These are phyloP conservation scores for Blastobotrys raffinosifermentans DNA, from an alignment of 1,139 yeast genomes.

Conservation along the genomic window DNA sequence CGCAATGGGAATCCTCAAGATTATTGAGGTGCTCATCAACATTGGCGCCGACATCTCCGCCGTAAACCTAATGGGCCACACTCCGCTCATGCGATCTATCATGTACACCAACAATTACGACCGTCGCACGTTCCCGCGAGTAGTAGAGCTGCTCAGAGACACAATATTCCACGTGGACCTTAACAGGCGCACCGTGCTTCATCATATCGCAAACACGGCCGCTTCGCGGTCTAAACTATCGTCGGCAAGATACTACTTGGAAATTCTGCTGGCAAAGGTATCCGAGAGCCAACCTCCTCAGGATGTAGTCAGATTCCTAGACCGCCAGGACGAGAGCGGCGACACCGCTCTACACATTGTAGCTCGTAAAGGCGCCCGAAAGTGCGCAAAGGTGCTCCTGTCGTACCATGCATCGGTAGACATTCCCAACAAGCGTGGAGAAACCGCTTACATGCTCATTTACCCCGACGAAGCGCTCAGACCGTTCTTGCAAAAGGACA, in stretches of 20 bases:
- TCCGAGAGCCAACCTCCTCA: slow-evolving; percentile 53
- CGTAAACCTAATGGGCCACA: slow-evolving; percentile 72
- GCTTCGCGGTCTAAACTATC: slow-evolving; percentile 56
- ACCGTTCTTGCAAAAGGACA: slow-evolving; percentile 13
- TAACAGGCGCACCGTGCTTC: slow-evolving; percentile 64
- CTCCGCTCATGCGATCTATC: slow-evolving; percentile 75
- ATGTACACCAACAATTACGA: slow-evolving; percentile 87
- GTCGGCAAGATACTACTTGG: slow-evolving; percentile 77
- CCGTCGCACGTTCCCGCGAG: slow-evolving; percentile 62
- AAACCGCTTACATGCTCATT: slow-evolving; percentile 69
- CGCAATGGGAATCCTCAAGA: slow-evolving; percentile 74
- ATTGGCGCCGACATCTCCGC: slow-evolving; percentile 73
- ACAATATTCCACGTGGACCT: slow-evolving; percentile 63
- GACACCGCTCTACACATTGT: slow-evolving; percentile 86
- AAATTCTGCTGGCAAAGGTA: slow-evolving; percentile 64
- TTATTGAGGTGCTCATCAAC: slow-evolving; percentile 63
- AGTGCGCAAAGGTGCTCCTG: slow-evolving; percentile 66
- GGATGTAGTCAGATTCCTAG: slow-evolving; percentile 50
- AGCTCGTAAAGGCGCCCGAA: slow-evolving; percentile 66
- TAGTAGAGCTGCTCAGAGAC: slow-evolving; percentile 62
- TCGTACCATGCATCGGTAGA: slow-evolving; percentile 69
- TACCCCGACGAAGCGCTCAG: slow-evolving; percentile 38
- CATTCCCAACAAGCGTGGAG: slow-evolving; percentile 63
- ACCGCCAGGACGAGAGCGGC: slow-evolving; percentile 76
- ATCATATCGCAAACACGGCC: slow-evolving; percentile 70